These are phyloP conservation scores for Salvia miltiorrhiza DNA, from an alignment of 257 asterid genomes.

Conservation along the genomic window DNA sequence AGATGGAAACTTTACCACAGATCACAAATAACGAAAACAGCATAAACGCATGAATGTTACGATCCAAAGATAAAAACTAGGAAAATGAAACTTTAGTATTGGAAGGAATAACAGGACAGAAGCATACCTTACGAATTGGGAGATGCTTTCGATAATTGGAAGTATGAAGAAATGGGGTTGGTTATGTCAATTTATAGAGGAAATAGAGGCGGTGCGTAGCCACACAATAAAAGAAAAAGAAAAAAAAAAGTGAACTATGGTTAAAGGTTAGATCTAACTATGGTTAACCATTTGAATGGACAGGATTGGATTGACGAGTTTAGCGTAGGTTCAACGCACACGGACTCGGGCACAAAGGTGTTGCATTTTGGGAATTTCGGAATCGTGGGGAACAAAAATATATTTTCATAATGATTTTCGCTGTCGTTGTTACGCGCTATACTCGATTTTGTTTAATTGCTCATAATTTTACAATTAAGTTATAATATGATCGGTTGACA, in stretches of 20 bases:
- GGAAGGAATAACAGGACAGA: not conserved
- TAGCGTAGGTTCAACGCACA: slow-evolving; percentile 48
- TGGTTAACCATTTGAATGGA: slow-evolving; percentile 8
- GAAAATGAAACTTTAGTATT: not conserved
- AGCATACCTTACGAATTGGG: slow-evolving; percentile 6
- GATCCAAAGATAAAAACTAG: not conserved
- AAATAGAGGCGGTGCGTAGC: slow-evolving; percentile 23
- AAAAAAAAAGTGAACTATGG: not conserved
- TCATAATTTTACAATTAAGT: too few species aligned
- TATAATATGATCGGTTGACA: too few species aligned
- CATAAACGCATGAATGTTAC: not conserved
- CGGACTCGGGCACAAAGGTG: not conserved
- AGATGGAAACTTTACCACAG: too few species aligned
- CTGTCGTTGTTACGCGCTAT: too few species aligned
- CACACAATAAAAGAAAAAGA: slow-evolving; percentile 13
- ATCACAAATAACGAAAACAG: not conserved
- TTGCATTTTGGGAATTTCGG: not conserved
- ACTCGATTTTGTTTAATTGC: too few species aligned
- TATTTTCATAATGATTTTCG: too few species aligned
- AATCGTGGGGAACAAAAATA: too few species aligned
- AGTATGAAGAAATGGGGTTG: fast-evolving
- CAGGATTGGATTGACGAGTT: not conserved
- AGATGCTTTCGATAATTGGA: not conserved
- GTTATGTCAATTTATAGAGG: slow-evolving; percentile 26
- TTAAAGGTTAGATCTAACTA: not conserved